Evolutionary conservation across 139 green algal species (phyloP).

Genomic region (Ulvella scutata): DNA sequence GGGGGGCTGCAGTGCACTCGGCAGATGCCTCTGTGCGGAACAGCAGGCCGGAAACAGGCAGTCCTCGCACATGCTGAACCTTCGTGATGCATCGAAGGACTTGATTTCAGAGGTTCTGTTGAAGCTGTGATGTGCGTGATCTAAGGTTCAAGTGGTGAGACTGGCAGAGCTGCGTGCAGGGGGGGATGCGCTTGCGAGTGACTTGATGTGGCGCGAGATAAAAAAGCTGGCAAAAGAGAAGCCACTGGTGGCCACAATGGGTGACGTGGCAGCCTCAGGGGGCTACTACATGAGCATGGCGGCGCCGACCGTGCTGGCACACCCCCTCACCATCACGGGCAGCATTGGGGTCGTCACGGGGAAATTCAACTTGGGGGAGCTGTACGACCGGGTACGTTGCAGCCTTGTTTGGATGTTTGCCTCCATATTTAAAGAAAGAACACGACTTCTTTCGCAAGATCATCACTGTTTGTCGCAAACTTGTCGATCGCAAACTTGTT

Average conservation of each 20-base stretch:
- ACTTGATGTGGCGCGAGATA: slow-evolving; percentile 94
- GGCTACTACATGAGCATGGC: slow-evolving; percentile 96
- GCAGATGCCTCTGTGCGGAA: no score
- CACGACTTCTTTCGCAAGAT: no score
- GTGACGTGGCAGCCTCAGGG: slow-evolving; percentile 80
- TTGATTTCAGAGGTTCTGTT: background rate
- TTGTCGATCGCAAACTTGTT: no score
- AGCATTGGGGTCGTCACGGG: slow-evolving; percentile 73
- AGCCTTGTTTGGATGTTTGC: no score
- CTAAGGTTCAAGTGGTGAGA: no score
- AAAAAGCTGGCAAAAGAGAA: slow-evolving; percentile 44
- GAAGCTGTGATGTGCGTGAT: background rate
- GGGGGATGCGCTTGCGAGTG: slow-evolving; percentile 79
- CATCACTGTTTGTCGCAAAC: no score
- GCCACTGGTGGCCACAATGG: slow-evolving; percentile 86
- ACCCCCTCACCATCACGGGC: slow-evolving; percentile 82
- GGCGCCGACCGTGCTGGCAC: slow-evolving; percentile 57
- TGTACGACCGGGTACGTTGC: slow-evolving; percentile 62
- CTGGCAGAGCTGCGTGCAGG: no score
- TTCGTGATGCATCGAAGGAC: no score
- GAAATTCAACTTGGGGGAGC: slow-evolving; percentile 78
- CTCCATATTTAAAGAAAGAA: no score
- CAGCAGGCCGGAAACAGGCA: no score
- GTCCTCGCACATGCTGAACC: no score
- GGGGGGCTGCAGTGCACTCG: no score